A percentile compares a stretch with the other conserved stretches of the same genome.
Evolutionary conservation across 169 alveolate species (phyloP).

Genomic region (Nephromyces sp.): DNA sequence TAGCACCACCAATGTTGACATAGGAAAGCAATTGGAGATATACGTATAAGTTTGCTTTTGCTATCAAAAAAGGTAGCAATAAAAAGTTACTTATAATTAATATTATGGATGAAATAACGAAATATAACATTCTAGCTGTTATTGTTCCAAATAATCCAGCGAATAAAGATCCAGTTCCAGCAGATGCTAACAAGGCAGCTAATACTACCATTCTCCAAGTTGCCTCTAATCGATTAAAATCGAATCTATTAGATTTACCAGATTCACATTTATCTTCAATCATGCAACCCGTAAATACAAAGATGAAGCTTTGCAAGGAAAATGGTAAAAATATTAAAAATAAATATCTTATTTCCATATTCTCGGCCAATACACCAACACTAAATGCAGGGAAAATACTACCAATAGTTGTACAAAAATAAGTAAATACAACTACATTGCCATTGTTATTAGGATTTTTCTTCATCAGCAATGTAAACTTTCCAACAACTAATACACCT

Average conservation of each 20-base stretch:
- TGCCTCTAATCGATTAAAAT: neutral
- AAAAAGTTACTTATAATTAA: neutral
- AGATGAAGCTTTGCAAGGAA: constrained; percentile 14
- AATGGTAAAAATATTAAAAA: constrained; percentile 12
- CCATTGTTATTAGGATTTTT: constrained; percentile 1
- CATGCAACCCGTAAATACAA: constrained; percentile 1
- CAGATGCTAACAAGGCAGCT: neutral
- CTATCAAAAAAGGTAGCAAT: constrained; percentile 12
- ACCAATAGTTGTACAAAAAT: constrained; percentile 10
- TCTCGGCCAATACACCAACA: constrained; percentile 26
- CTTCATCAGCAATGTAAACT: constrained; percentile 12
- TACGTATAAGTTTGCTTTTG: constrained; percentile 13
- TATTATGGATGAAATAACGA: neutral
- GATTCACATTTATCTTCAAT: constrained; percentile 4
- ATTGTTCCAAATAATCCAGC: neutral
- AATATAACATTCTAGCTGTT: neutral
- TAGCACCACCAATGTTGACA: constrained; percentile 14
- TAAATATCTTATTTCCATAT: constrained; percentile 8
- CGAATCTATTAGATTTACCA: neutral
- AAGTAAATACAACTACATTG: constrained; percentile 15
- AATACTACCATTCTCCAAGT: neutral
- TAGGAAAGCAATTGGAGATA: constrained; percentile 9
- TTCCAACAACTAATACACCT: constrained; percentile 23
- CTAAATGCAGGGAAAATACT: constrained; percentile 8
- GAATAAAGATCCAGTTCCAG: neutral